Base-by-base conservation (phyloP, 352 stramenopile species). In the Phytophthora cajani region DNA sequence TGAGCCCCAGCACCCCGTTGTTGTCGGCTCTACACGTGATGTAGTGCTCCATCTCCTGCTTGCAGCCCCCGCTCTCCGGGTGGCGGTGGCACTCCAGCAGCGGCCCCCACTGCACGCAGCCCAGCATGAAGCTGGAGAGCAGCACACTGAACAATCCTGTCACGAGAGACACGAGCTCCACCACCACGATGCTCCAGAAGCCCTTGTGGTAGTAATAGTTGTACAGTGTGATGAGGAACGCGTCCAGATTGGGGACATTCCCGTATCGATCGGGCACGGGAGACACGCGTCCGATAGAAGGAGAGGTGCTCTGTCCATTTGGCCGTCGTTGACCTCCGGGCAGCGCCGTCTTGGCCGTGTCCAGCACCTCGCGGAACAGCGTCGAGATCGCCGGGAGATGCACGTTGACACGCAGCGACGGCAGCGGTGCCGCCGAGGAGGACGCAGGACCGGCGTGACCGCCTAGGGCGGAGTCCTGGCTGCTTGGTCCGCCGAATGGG, bases 111-210 rank as follows among this genome's bases (percentile, higher is more conserved):
- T 99, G 90, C 25, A 99, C 88, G 73, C 97, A 98, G 1, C 92
- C 94, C 27, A 99, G 84, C 55, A 99, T 61, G 63, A 99, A 98
- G 32, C 90, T 97, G n/a, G 88, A 97, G 40, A 98, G 87, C 66
- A 90, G 82, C 23, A 99, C 87, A 64, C 96, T 99, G 73, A 99
- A 99, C 4, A 98, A 86, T 11, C 99, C 84, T 12, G 97, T 98
- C 16, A 92, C 38, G 3, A 99, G 67, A 71, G 97, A 90, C 32
- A 97, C 93, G 36, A 98, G 67, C 63, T 98, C 93, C 14, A 96
- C 81, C 8, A 91, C 82, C 5, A 96, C 73, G 62, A 98, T 98
- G 57, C 79, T 87, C 76, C 87, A 91, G 57, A 98, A 92, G n/a
- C 96, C 96, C 70, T 96, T 96, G 76, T 97, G 88, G 69, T 97